These are phyloP conservation scores for Rhodotorula toruloides DNA, from an alignment of 768 basidiomycete species.

Conservation along the genomic window DNA sequence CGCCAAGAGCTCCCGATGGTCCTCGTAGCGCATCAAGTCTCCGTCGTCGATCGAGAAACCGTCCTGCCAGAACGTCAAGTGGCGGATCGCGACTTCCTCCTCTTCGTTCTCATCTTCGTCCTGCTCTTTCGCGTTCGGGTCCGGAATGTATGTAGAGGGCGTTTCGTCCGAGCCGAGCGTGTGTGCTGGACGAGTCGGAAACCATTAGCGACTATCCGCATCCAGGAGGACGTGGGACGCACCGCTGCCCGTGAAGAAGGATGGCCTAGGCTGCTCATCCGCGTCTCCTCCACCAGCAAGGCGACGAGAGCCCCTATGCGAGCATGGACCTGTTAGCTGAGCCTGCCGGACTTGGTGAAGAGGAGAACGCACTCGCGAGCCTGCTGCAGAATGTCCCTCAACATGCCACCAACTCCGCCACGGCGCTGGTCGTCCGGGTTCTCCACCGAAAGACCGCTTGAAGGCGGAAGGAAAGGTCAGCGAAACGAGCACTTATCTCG, in stretches of 20 bases:
- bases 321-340: too few relatives aligned
- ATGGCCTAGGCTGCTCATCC: background rate
- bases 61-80: slow-evolving; percentile 84
- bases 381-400: slow-evolving; percentile 63
- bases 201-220: slow-evolving; percentile 42
- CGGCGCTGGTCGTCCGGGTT: slow-evolving; percentile 61
- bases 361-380: slow-evolving; percentile 61
- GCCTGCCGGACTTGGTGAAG: background rate
- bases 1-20: slow-evolving; percentile 64
- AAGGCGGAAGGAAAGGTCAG: slow-evolving; percentile 2
- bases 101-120: slow-evolving; percentile 48
- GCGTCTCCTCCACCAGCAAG: slow-evolving; percentile 5
- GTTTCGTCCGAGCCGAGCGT: slow-evolving; percentile 86
- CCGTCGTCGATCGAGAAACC: slow-evolving; percentile 91
- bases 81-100: slow-evolving; percentile 61
- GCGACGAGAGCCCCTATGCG: slow-evolving; percentile 1
- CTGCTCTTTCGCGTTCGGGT: slow-evolving; percentile 54
- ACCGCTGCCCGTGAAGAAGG: slow-evolving; percentile 29
- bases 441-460: slow-evolving; percentile 82
- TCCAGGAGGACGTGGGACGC: slow-evolving; percentile 1
- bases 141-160: slow-evolving; percentile 68
- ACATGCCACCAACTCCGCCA: slow-evolving; percentile 52
- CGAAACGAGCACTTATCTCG: background rate
- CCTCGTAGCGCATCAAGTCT: slow-evolving; percentile 73
- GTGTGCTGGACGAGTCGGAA: slow-evolving; percentile 70